These are phyloP conservation scores for Monilinia laxa DNA, from an alignment of 2,329 filamentous ascomycete species.

Conservation along the genomic window DNA sequence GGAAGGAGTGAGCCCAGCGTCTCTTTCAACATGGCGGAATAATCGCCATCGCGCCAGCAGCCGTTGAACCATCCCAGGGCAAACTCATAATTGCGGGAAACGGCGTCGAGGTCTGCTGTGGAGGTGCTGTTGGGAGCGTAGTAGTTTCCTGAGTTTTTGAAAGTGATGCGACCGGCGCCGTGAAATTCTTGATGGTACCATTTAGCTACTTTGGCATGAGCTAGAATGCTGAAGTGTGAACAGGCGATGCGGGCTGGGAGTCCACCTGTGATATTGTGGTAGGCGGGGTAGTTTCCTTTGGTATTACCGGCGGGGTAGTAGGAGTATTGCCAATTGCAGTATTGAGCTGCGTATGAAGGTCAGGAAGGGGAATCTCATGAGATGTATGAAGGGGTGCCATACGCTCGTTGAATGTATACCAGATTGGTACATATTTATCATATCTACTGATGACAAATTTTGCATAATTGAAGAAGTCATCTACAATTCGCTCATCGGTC, in stretches of 20 bases:
- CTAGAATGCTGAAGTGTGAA: constrained; percentile 48
- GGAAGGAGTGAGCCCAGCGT: constrained; percentile 48
- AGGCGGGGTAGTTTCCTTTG: constrained; percentile 46
- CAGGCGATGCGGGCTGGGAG: constrained; percentile 45
- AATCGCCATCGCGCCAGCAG: constrained; percentile 50
- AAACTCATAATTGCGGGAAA: constrained; percentile 44
- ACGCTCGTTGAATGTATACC: constrained; percentile 58
- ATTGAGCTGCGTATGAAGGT: constrained; percentile 39
- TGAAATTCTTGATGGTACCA: constrained; percentile 56
- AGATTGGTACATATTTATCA: constrained; percentile 51
- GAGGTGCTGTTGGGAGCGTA: constrained; percentile 48
- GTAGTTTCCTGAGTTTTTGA: constrained; percentile 48
- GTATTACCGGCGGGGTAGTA: constrained; percentile 45
- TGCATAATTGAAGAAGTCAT: constrained; percentile 54
- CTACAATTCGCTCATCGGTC: constrained; percentile 49
- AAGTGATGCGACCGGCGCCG: constrained; percentile 50
- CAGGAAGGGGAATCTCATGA: constrained; percentile 24
- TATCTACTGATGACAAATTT: constrained; percentile 53
- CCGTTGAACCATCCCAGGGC: constrained; percentile 50
- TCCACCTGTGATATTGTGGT: constrained; percentile 45
- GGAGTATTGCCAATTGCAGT: constrained; percentile 51
- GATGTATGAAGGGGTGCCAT: constrained; percentile 27
- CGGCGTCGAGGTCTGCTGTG: constrained; percentile 33
- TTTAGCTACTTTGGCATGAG: constrained; percentile 51
- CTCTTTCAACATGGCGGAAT: constrained; percentile 49